Evolutionary conservation across 495 filamentous ascomycete species (phyloP).

Genomic region (Aspergillus hancockii): DNA sequence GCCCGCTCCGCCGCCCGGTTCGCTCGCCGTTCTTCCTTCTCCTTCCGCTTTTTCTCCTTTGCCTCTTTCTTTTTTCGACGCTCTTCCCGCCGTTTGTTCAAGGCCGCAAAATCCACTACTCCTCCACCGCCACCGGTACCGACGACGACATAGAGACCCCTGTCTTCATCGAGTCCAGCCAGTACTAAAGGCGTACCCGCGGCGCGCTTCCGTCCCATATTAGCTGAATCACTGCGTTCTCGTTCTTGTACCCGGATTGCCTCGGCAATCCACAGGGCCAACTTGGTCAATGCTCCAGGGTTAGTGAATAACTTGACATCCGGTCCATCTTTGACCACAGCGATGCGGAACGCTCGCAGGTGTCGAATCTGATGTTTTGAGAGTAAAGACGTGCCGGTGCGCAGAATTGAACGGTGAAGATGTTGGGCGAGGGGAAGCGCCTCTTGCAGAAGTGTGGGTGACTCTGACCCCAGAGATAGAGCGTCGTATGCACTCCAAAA

Average conservation of each 20-base stretch:
- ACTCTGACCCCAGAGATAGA: conserved; percentile 52
- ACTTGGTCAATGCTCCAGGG: conserved; percentile 86
- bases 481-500: conserved; percentile 97
- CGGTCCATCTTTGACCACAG: conserved; percentile 91
- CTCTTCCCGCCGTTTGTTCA: conserved; percentile 64
- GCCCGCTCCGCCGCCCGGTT: conserved; percentile 43
- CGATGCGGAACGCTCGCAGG: conserved; percentile 88
- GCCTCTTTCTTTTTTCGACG: conserved; percentile 61
- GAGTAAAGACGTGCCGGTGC: conserved; percentile 85
- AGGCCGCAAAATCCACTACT: conserved; percentile 60
- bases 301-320: conserved; percentile 88
- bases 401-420: conserved; percentile 89
- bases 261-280: conserved; percentile 92
- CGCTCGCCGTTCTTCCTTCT: conserved; percentile 60
- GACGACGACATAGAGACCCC: conserved; percentile 89
- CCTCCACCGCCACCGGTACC: conserved; percentile 77
- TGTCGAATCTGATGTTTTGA: conserved; percentile 93
- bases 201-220: conserved; percentile 58
- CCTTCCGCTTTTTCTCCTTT: conserved; percentile 59
- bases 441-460: conserved; percentile 54
- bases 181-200: conserved; percentile 82
- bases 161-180: conserved; percentile 81
- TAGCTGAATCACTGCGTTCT: conserved; percentile 68
- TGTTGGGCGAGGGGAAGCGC: conserved; percentile 83
- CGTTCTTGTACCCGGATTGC: conserved; percentile 87